Evolutionary conservation across 2,329 filamentous ascomycete genomes (phyloP), one percentile per base, ranked within the genome.

Genomic region (Xylariaceae sp.): DNA sequence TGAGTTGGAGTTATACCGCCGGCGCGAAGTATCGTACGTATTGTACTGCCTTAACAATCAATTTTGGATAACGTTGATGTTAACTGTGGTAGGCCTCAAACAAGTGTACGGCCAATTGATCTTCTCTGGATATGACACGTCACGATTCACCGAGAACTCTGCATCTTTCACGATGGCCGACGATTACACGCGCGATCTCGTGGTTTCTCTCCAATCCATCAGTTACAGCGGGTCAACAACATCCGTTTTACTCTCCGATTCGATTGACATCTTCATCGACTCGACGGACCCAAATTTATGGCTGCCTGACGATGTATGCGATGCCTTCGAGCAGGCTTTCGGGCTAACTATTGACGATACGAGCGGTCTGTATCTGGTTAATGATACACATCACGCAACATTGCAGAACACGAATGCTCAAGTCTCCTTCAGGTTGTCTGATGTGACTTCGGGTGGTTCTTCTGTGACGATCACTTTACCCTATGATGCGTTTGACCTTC

Each of bases 1-100:
- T 71, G 12, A 71, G 69, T 44, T 74, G 70, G 66, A 70, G 68
- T 44, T 73, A 72, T 49, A 72, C 70, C 6, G 71, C 71, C 6
- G 70, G 71, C 2, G 68, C 68, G 17, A 62, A 62, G 42, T 73
- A 73, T 48, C 68, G 70, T 60, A 57, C 56, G 67, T 58, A 11
- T 15, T 44, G 22, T 39, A 7, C 22, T 27, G 22, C 15, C 14
- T 15, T 30, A 2, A 15, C 15, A 12, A 32, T 12, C 9, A 45
- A 6, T 19, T 5, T 42, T 27, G 14, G 39, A 18, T 49, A 14
- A 45, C 35, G 2, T 18, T 39, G 42, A 48, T n/a, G 31, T 53
- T 15, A 11, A 39, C 14, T 17, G 15, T 52, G 57, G 44, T 51
- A 63, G 66, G 66, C 6, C 60, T 69, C 12, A 69, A 68, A 49